Evolutionary conservation across 176 grass and related monocot genomes (phyloP), one percentile per base, ranked within the genome.

Genomic region (Carex cristatella): DNA sequence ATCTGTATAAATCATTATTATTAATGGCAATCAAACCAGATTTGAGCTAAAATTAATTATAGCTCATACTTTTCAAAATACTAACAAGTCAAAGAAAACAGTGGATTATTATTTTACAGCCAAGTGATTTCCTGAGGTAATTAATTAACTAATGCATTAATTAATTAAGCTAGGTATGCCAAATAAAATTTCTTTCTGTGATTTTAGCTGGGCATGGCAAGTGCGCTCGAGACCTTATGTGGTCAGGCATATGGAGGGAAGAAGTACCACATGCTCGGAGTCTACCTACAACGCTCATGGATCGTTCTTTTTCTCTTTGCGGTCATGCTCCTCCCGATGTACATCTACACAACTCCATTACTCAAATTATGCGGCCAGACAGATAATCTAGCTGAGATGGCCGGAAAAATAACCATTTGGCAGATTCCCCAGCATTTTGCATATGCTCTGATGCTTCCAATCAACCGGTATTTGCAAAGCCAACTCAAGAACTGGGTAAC

Each of bases 191-290:
- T 49, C 7, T 7, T 38, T 38, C 2, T 63, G 31, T 83, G 38
- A n/a, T 10, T 19, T 19, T 56, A 88, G 81, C 59, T 88, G 15
- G 86, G 86, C 27, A 88, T 90, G 88, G 88, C 85, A 31, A 90
- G 88, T 40, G 88, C 88, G 14, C 62, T 87, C 1, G 88, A 90
- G 35, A 90, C 88, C 3, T 54, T 90, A 0, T 90, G 88, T 51
- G 85, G 88, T 64, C 88, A 90, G 84, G 88, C 88, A 23, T 90
- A 69, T 13, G 88, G 88, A 11, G 88, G 85, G 57, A 87, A 81
- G 55, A 64, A 69, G 51, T 73, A 84, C 42, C 73, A 65, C 14
- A 87, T 84, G 85, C 72, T 90, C 7, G 88, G 88, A 4, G 59
- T 90, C 10, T 84, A 87, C 73, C 71, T 90, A 31, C 88, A 90